A percentile compares a stretch with the other conserved stretches of the same genome.
phyloP scores from a whole-genome alignment of 352 stramenopile species.

The Pythium periplocum region DNA sequence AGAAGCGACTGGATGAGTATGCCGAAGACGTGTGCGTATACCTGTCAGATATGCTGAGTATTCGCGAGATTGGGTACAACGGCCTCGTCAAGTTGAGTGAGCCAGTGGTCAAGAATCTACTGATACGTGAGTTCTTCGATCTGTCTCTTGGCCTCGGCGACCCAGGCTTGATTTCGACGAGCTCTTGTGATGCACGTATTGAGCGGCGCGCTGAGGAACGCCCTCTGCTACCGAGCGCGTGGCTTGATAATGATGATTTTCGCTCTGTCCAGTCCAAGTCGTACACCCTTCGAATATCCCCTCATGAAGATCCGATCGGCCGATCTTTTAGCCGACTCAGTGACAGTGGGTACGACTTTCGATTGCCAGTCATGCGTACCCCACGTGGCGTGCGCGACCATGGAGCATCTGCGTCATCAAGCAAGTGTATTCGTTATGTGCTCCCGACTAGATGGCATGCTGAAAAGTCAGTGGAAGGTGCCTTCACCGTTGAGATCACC shows the following conservation, averaged over 20 bases:
- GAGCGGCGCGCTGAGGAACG: constrained; percentile 39
- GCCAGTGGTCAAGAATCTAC: constrained; percentile 53
- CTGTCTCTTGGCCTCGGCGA: constrained; percentile 47
- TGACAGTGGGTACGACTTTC: constrained; percentile 23
- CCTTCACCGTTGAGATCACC: constrained; percentile 71
- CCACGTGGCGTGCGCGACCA: no score
- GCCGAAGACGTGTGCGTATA: constrained; percentile 49
- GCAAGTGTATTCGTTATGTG: constrained; percentile 60
- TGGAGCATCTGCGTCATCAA: constrained; percentile 3
- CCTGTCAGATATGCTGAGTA: constrained; percentile 57
- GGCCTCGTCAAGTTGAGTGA: constrained; percentile 48
- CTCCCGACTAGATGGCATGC: constrained; percentile 41
- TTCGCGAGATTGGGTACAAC: constrained; percentile 66
- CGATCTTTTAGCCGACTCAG: constrained; percentile 23
- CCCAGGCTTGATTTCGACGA: constrained; percentile 51
- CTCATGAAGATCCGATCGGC: constrained; percentile 17
- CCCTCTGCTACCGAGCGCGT: constrained; percentile 49
- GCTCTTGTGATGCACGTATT: constrained; percentile 65
- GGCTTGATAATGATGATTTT: constrained; percentile 40
- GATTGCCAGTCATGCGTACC: background rate
- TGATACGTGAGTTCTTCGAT: constrained; percentile 66
- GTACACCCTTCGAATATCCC: constrained; percentile 30
- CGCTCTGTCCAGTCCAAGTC: constrained; percentile 22
- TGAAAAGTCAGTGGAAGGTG: constrained; percentile 35
- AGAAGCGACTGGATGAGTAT: constrained; percentile 45